Conservation (phyloP, 2,329 filamentous ascomycete genomes). For the Aaosphaeria pasadenensis region DNA sequence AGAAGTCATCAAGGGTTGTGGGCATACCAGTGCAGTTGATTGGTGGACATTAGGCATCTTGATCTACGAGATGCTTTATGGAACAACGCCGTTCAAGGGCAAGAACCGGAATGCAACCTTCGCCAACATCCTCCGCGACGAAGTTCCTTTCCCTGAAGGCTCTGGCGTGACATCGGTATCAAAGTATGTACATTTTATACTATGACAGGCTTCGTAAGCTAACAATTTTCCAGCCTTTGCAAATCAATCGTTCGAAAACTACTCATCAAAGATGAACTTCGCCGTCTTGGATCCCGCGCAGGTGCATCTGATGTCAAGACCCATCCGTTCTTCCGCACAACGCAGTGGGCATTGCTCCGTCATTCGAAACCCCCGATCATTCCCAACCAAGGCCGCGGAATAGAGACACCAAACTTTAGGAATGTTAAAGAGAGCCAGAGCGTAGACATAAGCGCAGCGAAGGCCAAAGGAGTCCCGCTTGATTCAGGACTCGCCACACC, state of each 20-base stretch:
- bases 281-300: conserved; percentile 86
- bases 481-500: conserved; percentile 85
- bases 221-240: conserved; percentile 60
- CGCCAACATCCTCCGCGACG: conserved; percentile 92
- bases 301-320: conserved; percentile 96
- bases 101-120: conserved; percentile 99
- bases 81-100: conserved; percentile 97
- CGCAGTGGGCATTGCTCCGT: conserved; percentile 93
- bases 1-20: conserved; percentile 97
- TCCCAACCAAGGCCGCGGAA: conserved; percentile 81
- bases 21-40: conserved; percentile 96
- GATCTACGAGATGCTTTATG: conserved; percentile 98
- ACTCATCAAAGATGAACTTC: conserved; percentile 95
- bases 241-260: conserved; percentile 96
- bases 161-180: conserved; percentile 80
- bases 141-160: conserved; percentile 93
- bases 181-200: conserved; percentile 71
- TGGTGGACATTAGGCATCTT: conserved; percentile 99
- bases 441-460: conserved; percentile 66
- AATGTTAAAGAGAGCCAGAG: conserved; percentile 97
- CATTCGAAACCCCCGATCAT: conserved; percentile 98
- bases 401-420: conserved; percentile 95
- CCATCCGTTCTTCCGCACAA: conserved; percentile 93
- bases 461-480: conserved; percentile 74
- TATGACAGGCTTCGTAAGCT: not conserved